phyloP scores from a whole-genome alignment of 2,329 filamentous ascomycete genomes.

The Colletotrichum lindemuthianum region DNA sequence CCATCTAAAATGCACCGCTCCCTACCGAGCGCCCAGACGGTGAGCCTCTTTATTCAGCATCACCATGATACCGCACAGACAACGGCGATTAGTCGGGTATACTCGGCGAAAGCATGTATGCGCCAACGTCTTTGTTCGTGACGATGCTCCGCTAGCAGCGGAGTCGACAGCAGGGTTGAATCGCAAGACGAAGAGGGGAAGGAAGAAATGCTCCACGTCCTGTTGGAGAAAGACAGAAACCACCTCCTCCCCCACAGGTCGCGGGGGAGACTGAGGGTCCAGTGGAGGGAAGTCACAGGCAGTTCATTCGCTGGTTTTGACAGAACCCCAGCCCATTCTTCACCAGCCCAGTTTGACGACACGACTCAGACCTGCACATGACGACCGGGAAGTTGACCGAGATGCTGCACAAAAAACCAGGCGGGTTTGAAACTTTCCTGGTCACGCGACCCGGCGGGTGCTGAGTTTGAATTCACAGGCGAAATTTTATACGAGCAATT shows the following conservation, averaged over 20 bases:
- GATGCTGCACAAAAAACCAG: not conserved
- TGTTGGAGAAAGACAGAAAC: conserved; percentile 1
- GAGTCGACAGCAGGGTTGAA: not conserved
- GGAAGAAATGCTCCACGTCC: not conserved
- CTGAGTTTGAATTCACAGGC: too few relatives aligned
- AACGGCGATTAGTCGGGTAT: not conserved
- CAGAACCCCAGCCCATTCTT: not conserved
- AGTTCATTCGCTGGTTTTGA: conserved; percentile 3
- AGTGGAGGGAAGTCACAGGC: not conserved
- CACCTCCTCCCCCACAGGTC: not conserved
- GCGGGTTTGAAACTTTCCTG: not conserved
- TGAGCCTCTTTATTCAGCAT: too few relatives aligned
- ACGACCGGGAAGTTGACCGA: conserved; percentile 10
- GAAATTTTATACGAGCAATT: too few relatives aligned
- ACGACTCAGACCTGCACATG: conserved; percentile 17
- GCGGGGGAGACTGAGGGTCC: conserved; percentile 9
- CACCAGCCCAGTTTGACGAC: not conserved
- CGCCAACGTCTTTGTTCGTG: not conserved
- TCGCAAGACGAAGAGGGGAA: too few relatives aligned
- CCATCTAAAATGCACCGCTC: too few relatives aligned
- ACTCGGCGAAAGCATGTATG: not conserved
- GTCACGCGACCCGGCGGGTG: not conserved
- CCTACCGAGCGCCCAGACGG: too few relatives aligned
- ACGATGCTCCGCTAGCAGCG: not conserved
- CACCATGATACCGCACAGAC: too few relatives aligned